Conservation (phyloP, 768 basidiomycete genomes). For the Crassisporium funariophilum region DNA sequence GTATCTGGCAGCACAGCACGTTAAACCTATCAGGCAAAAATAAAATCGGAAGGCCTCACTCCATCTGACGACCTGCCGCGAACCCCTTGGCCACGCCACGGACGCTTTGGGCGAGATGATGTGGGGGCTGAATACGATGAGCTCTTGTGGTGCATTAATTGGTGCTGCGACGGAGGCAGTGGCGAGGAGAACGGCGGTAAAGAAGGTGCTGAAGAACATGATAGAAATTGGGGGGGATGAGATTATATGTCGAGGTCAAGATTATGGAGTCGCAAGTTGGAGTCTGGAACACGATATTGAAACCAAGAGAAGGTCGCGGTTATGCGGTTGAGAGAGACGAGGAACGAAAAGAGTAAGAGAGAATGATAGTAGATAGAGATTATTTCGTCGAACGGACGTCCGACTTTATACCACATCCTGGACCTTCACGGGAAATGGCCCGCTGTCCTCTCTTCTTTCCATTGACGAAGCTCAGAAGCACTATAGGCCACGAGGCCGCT, state of each 20-base stretch:
- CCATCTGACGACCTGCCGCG: slow-evolving; percentile 47
- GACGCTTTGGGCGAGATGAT: slow-evolving; percentile 40
- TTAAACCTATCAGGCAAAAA: background rate
- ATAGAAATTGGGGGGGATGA: slow-evolving; percentile 4
- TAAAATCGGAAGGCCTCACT: slow-evolving; percentile 1
- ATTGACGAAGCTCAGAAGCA: slow-evolving; percentile 7
- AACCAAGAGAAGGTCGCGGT: background rate
- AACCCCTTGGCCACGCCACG: slow-evolving; percentile 39
- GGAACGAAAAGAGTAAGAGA: background rate
- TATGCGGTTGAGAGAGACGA: background rate
- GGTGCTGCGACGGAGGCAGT: slow-evolving; percentile 24
- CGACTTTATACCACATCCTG: slow-evolving; percentile 15
- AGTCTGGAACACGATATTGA: too few relatives aligned
- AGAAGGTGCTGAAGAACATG: slow-evolving; percentile 33
- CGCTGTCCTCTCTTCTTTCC: slow-evolving; percentile 5
- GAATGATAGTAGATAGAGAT: slow-evolving; percentile 10
- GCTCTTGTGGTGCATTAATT: slow-evolving; percentile 23
- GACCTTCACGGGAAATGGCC: background rate
- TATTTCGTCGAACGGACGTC: background rate
- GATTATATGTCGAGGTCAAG: slow-evolving; percentile 1
- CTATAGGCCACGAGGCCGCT: slow-evolving; percentile 16
- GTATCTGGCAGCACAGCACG: slow-evolving; percentile 24
- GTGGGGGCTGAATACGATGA: slow-evolving; percentile 41
- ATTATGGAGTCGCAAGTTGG: background rate
- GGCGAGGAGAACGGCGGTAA: slow-evolving; percentile 30